Percentiles rank a stretch among this genome's conserved stretches.
Evolutionary conservation across 2,329 filamentous ascomycete genomes (phyloP).

Genomic region (Trichoderma oligosporum): DNA sequence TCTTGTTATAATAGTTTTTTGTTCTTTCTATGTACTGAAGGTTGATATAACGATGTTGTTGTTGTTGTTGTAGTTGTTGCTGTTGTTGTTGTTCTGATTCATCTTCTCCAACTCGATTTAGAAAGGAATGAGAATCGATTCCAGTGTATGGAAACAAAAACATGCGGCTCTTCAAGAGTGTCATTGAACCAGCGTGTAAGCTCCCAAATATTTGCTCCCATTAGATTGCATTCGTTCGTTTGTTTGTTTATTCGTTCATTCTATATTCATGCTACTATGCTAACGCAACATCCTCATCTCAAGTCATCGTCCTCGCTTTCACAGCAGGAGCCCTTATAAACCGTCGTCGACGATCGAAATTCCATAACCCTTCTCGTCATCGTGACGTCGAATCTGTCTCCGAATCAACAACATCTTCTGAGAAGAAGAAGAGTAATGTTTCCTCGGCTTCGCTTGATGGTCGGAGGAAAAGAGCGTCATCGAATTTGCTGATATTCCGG

Average conservation of each 20-base stretch:
- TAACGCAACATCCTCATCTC: too few relatives aligned
- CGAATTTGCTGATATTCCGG: background rate
- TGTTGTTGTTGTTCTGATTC: too few relatives aligned
- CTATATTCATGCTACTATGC: too few relatives aligned
- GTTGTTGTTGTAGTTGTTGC: too few relatives aligned
- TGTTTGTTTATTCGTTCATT: too few relatives aligned
- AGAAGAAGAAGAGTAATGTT: constrained; percentile 2
- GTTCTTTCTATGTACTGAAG: too few relatives aligned
- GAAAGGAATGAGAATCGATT: background rate
- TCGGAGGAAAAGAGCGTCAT: background rate
- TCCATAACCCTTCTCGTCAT: background rate
- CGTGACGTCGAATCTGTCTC: constrained; percentile 4
- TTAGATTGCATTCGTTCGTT: too few relatives aligned
- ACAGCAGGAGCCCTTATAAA: background rate
- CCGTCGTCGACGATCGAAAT: background rate
- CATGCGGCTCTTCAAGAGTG: constrained; percentile 5
- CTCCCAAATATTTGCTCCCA: too few relatives aligned
- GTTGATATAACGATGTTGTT: too few relatives aligned
- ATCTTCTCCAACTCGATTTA: too few relatives aligned
- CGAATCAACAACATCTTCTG: background rate
- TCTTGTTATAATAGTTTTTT: too few relatives aligned
- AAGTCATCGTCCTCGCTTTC: constrained; percentile 1
- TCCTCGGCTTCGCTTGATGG: background rate
- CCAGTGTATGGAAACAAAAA: background rate
- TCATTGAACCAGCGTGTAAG: constrained; percentile 8